Base-by-base conservation (phyloP, 2,329 filamentous ascomycete genomes). In the Aspergillus phoenicis region DNA sequence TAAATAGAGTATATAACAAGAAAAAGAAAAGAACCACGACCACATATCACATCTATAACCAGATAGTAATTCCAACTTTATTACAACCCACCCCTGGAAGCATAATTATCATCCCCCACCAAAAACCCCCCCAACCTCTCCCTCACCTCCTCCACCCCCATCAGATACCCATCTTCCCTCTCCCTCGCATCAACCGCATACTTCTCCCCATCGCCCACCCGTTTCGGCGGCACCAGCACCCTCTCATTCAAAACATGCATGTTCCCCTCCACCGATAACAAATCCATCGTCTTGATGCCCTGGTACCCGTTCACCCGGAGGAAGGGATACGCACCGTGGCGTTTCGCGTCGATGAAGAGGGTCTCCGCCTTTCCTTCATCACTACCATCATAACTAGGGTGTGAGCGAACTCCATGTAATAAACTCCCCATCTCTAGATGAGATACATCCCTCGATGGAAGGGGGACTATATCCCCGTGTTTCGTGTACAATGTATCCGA, bases 281-380 rank as follows among this genome's bases (percentile, higher is more conserved):
- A 88, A 71, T 97, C 92, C 64, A 87, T 81, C 6, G 91, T 79
- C 0, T 81, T 80, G 1, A 96, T 89, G 6, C 80, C 80, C 2
- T 83, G 81, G 66, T 88, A 89, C 13, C 88, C 91, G 70, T 97
- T 97, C 70, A 96, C 83, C 72, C 87, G 87, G 63, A 97, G 88
- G 5, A 77, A 83, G 56, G 90, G 86, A 69, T 90, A 87, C 0
- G 89, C 85, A n/a, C 85, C 87, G 69, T 85, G 89, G 4, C 28
- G 1, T 11, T 82, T 83, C 45, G 96, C 84, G 70, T 96, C 91
- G 39, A 97, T 84, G 30, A 85, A 84, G 3, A 97, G 11, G 5
- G 0, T 36, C 33, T 15, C 33, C 33, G 33, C 11, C 1, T 86
- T 57, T 85, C 87, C 24, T 85, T 80, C 2, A 97, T 81, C 17